Conservation (phyloP, 495 filamentous ascomycete species). For the Talaromyces thailandensis region DNA sequence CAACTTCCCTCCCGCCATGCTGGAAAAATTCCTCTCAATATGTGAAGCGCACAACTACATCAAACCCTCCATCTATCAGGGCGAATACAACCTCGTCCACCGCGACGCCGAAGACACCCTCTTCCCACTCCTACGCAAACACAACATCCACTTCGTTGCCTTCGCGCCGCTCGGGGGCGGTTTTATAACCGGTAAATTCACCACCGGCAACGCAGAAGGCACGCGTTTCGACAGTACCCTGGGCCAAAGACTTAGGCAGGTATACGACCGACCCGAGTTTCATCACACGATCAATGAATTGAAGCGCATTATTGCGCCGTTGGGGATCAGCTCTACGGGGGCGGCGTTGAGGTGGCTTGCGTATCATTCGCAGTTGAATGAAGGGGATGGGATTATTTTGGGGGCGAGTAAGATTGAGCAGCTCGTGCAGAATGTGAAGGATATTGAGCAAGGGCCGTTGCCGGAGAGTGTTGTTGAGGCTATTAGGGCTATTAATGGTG, state of each 20-base stretch:
- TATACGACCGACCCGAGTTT: constrained; percentile 16
- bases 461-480: constrained; percentile 13
- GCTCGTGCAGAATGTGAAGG: constrained; percentile 16
- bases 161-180: constrained; percentile 43
- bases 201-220: constrained; percentile 15
- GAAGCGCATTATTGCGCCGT: constrained; percentile 5
- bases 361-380: constrained; percentile 20
- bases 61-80: constrained; percentile 32
- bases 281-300: constrained; percentile 15
- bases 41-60: constrained; percentile 27
- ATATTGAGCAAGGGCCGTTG: constrained; percentile 21
- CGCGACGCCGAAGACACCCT: constrained; percentile 35
- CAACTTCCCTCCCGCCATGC: constrained; percentile 23
- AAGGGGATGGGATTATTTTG: constrained; percentile 25
- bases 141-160: constrained; percentile 42
- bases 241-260: constrained; percentile 6
- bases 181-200: constrained; percentile 35
- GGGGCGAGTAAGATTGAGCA: constrained; percentile 24
- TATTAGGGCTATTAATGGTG: not conserved
- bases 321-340: constrained; percentile 16
- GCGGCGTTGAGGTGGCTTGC: constrained; percentile 26
- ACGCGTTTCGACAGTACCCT: constrained; percentile 18
- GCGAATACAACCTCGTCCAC: constrained; percentile 30
- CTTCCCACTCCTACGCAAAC: constrained; percentile 42
- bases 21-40: constrained; percentile 24